A percentile compares a stretch with the other conserved stretches of the same genome.
Conservation (phyloP, 2,329 filamentous ascomycete species). For the Cephalotrichum gorgonifer region DNA sequence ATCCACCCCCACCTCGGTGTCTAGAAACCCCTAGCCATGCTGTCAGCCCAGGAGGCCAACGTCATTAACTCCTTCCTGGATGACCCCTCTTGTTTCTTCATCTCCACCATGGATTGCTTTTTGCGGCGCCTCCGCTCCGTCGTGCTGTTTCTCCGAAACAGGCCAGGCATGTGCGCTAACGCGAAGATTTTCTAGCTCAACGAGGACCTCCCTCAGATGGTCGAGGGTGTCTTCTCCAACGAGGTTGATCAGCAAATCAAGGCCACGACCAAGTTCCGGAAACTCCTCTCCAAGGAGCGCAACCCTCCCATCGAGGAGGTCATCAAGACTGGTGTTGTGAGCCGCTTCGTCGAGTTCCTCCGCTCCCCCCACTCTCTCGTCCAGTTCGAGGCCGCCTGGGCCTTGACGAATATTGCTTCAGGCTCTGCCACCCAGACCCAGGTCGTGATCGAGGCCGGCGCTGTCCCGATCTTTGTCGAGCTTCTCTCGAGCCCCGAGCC, state of each 20-base stretch:
- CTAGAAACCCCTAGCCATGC: not conserved
- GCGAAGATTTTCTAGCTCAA: conserved; percentile 58
- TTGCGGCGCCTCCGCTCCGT: not conserved
- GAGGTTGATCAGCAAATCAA: conserved; percentile 97
- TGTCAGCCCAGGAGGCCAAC: not conserved
- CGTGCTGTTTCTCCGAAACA: not conserved
- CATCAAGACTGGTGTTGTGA: conserved; percentile 97
- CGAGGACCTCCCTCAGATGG: conserved; percentile 97
- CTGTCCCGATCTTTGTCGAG: conserved; percentile 97
- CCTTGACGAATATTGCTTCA: conserved; percentile 96
- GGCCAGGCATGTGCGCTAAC: conserved; percentile 1
- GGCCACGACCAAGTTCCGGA: conserved; percentile 96
- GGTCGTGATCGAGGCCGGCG: conserved; percentile 95
- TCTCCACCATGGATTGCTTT: not conserved
- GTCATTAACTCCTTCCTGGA: too few species aligned
- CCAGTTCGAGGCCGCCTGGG: conserved; percentile 98
- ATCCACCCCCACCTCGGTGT: too few species aligned
- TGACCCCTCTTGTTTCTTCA: too few species aligned
- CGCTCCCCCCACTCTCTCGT: conserved; percentile 95
- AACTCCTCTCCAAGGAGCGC: conserved; percentile 95
- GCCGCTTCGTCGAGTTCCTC: conserved; percentile 95
- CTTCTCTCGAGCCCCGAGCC: conserved; percentile 91
- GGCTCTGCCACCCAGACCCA: conserved; percentile 96
- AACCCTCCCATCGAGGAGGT: conserved; percentile 99
- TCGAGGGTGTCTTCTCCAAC: conserved; percentile 94